phyloP scores from a whole-genome alignment of 2,329 filamentous ascomycete genomes.

The Falciphora oryzae region DNA sequence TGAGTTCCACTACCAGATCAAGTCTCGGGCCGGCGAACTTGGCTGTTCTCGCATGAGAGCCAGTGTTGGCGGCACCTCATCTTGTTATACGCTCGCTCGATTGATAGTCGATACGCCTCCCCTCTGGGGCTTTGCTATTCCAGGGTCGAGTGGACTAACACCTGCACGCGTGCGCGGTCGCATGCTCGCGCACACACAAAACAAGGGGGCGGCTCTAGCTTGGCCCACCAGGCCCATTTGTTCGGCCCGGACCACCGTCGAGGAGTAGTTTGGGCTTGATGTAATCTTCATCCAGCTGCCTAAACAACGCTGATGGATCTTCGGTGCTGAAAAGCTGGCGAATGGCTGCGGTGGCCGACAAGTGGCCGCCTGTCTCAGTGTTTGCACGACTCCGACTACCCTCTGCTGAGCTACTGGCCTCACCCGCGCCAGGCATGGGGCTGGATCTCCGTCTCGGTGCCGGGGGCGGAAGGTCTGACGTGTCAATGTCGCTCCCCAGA shows the following conservation, averaged over 20 bases:
- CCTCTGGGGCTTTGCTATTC: background rate
- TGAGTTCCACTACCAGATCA: background rate
- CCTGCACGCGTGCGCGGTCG: background rate
- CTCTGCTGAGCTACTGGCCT: constrained; percentile 13
- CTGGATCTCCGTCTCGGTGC: constrained; percentile 39
- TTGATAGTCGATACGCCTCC: background rate
- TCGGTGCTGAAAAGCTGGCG: constrained; percentile 77
- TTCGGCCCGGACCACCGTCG: constrained; percentile 19
- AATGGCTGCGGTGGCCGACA: constrained; percentile 72
- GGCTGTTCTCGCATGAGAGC: background rate
- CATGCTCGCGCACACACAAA: background rate
- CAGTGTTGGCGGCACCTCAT: background rate
- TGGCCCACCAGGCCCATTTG: constrained; percentile 11
- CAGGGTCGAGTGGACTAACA: background rate
- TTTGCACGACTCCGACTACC: constrained; percentile 22
- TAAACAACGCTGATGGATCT: constrained; percentile 85
- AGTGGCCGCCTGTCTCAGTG: constrained; percentile 26
- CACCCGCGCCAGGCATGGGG: constrained; percentile 25
- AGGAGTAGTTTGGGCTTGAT: constrained; percentile 23
- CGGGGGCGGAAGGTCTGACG: constrained; percentile 59
- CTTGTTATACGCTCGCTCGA: background rate
- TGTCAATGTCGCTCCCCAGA: constrained; percentile 59
- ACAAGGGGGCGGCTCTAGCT: constrained; percentile 1
- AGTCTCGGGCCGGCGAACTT: background rate
- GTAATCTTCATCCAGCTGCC: constrained; percentile 76